Percentiles rank a stretch among this genome's conserved stretches.
Evolutionary conservation across 1,284 basidiomycete genomes (phyloP).

Genomic region (Flammula alnicola): DNA sequence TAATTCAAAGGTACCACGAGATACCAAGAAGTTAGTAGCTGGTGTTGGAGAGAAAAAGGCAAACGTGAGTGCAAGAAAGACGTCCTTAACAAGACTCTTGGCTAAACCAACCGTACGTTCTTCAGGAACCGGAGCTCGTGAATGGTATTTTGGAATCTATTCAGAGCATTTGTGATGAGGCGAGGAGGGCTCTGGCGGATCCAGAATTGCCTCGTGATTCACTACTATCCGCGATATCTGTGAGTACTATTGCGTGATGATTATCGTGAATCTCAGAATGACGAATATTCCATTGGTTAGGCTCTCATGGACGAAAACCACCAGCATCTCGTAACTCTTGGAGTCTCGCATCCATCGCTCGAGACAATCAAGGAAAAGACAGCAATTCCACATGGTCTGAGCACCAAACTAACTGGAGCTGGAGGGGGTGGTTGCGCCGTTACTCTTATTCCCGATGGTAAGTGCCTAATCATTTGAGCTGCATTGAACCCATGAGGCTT

Average conservation of each 20-base stretch:
- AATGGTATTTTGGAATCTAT: slow-evolving; percentile 77
- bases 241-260: slow-evolving; percentile 40
- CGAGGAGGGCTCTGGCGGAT: slow-evolving; percentile 75
- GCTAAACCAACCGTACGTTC: slow-evolving; percentile 13
- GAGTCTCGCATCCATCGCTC: slow-evolving; percentile 91
- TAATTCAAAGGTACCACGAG: slow-evolving; percentile 90
- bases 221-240: slow-evolving; percentile 64
- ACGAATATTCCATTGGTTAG: slow-evolving; percentile 41
- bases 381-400: slow-evolving; percentile 68
- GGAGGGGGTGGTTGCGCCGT: slow-evolving; percentile 99
- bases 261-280: slow-evolving; percentile 23
- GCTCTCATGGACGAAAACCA: slow-evolving; percentile 91
- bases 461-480: slow-evolving; percentile 26
- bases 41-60: slow-evolving; percentile 79
- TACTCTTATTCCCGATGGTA: slow-evolving; percentile 91
- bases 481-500: slow-evolving; percentile 22
- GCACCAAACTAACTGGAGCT: slow-evolving; percentile 98
- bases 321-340: slow-evolving; percentile 81
- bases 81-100: slow-evolving; percentile 4
- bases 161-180: slow-evolving; percentile 83
- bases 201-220: slow-evolving; percentile 68
- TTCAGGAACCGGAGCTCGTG: slow-evolving; percentile 79
- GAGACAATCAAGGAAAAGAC: slow-evolving; percentile 84
- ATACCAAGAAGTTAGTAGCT: slow-evolving; percentile 95
- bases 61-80: slow-evolving; percentile 47